Evolutionary conservation across 345 rosid genomes (phyloP).

Genomic region (Lepidium africanum): DNA sequence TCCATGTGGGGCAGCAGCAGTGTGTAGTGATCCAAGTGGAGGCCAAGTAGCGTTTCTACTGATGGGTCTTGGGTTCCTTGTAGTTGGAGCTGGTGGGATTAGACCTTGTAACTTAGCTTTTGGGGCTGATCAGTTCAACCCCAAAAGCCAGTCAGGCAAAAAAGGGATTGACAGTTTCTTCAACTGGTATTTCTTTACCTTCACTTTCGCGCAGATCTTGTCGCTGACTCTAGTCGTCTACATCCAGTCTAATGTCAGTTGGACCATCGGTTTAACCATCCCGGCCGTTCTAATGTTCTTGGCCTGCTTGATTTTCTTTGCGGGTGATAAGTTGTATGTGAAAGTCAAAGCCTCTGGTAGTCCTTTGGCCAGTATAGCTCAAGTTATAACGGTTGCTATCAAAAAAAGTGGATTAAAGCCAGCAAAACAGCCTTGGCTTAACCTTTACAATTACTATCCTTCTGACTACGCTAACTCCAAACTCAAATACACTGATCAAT

Average conservation of each 20-base stretch:
- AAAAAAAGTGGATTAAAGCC: constrained; percentile 44
- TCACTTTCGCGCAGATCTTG: constrained; percentile 65
- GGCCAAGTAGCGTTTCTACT: constrained; percentile 59
- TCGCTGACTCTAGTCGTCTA: constrained; percentile 63
- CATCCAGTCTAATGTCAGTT: constrained; percentile 63
- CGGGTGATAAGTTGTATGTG: constrained; percentile 61
- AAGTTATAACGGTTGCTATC: constrained; percentile 44
- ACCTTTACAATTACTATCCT: constrained; percentile 28
- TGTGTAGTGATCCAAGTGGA: constrained; percentile 45
- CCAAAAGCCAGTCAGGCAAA: constrained; percentile 58
- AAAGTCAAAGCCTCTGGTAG: constrained; percentile 65
- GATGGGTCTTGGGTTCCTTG: constrained; percentile 45
- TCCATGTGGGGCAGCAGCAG: constrained; percentile 24
- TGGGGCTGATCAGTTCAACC: constrained; percentile 76
- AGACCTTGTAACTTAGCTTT: constrained; percentile 76
- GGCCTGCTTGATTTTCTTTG: constrained; percentile 45
- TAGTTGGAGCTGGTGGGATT: constrained; percentile 69
- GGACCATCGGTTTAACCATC: constrained; percentile 69
- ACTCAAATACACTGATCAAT: constrained; percentile 30
- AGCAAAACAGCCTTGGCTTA: constrained; percentile 35
- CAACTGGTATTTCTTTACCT: constrained; percentile 81
- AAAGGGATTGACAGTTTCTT: constrained; percentile 71
- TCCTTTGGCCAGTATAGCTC: constrained; percentile 55
- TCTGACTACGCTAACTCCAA: constrained; percentile 28
- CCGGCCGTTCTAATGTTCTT: constrained; percentile 60